Evolutionary conservation across 805 yeast genomes (phyloP), one percentile per base, ranked within the genome.

Genomic region (Candida taoyuanica): DNA sequence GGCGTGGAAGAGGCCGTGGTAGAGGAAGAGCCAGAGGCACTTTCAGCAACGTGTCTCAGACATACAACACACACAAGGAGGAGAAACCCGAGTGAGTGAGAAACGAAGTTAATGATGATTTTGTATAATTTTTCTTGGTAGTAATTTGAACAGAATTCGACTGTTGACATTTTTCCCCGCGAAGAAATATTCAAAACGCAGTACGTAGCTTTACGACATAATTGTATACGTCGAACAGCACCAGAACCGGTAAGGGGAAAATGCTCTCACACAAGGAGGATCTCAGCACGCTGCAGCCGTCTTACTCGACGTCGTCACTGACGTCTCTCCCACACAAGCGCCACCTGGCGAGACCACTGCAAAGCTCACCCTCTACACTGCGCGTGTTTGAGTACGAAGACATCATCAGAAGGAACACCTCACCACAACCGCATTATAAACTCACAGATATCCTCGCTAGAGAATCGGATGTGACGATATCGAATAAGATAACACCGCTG

Each of bases 391-490:
- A 49, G 36, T 48, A 44, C 25, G 50, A 50, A 31, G 53, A 52
- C 38, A 44, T 46, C 34, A 35, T 49, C 25, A 28, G 36, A 16
- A 24, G 45, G n/a, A 34, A 29, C 23, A 19, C 35, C 12, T 38
- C 44, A 13, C 44, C 44, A 28, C 36, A 37, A 17, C 45, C 45
- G 8, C 42, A 41, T 16, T 48, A 45, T 31, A 52, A 48, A 28
- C 37, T 64, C 2, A 65, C 73, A 3, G 86, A 80, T 53, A 66
- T 68, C 14, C 59, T 80, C 6, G 85, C 86, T 0, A 53, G 85
- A 28, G 79, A 76, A 39, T 74, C 81, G 1, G 86, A 80, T 56
- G 85, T 78, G 14, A 79, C 73, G 0, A 79, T 78, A 0, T 71
- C 79, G 2, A 70, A 74, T 5, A 71, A 71, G 40, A 59, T 66